Base-by-base conservation (phyloP, 78 protist species). In the Dictyostelium firmibasis region DNA sequence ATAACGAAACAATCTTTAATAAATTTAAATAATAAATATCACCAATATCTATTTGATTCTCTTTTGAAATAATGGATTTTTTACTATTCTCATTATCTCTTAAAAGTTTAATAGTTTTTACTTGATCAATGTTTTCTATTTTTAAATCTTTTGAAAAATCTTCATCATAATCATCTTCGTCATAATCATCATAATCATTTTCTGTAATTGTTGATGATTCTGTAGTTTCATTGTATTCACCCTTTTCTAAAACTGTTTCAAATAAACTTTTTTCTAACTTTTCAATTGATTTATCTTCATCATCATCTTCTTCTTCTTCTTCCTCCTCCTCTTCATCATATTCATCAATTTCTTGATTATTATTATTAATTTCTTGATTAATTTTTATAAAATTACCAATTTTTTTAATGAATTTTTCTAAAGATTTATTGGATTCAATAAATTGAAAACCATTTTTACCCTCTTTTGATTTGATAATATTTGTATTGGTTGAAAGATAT, bases 1-100 rank as follows among this genome's bases (percentile, higher is more conserved):
- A 77, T 77, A 77, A 41, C n/a, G 83, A n/a, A 18, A 18, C 60
- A 16, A 38, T 7, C 25, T 77, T 77, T n/a, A 77, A 31, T 23
- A 77, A 23, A 77, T 77, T 77, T 77, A 77, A 77, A 41, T 41
- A 77, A 41, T 77, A 77, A 41, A 41, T 20, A 43, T 77, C 83
- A n/a, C 36, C 36, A 35, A 27, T 20, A 2, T 31, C 36, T 27
- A 74, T 35, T 74, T 74, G n/a, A 35, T 74, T n/a, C n/a, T 57
- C 67, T 57, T 57, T 20, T 57, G 67, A 57, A 20, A 57, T 3
- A 20, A 57, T 57, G 16, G 67, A 57, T 57, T 57, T 57, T 1
- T 57, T 57, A 57, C 20, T 57, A 16, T 2, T 20, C 20, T 0
- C 20, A 57, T 57, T 57, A 1, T 57, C 27, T 57, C 20, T 57